phyloP scores from a whole-genome alignment of 441 rosid species.

The Aleurites moluccanus region DNA sequence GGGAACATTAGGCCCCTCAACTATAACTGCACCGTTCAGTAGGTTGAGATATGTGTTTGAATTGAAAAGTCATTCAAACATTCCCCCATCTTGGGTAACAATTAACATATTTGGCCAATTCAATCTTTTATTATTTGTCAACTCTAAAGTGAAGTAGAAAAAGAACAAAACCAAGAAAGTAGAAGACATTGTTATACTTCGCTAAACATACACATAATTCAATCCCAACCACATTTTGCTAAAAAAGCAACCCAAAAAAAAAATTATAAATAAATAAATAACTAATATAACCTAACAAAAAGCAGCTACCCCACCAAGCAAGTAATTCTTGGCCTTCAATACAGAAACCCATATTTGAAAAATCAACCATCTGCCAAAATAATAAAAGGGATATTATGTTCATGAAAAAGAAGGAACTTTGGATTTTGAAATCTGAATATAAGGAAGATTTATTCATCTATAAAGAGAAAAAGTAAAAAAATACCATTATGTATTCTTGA shows the following conservation, averaged over 20 bases:
- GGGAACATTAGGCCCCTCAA: constrained; percentile 31
- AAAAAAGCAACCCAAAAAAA: neutral
- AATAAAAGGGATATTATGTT: neutral
- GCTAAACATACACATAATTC: constrained; percentile 22
- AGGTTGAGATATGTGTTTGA: neutral
- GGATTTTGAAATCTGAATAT: neutral
- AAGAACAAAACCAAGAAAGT: constrained; percentile 16
- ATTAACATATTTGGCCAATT: constrained; percentile 18
- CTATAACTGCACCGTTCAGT: constrained; percentile 25
- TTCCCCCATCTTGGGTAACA: constrained; percentile 20
- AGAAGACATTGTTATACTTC: constrained; percentile 34
- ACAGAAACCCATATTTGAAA: constrained; percentile 23
- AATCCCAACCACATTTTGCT: constrained; percentile 20
- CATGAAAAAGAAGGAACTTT: neutral
- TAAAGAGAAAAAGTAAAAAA: neutral
- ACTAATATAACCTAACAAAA: constrained; percentile 4
- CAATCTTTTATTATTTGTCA: constrained; percentile 21
- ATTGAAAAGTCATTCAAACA: constrained; percentile 23
- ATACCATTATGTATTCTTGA: constrained; percentile 52
- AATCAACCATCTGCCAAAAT: constrained; percentile 48
- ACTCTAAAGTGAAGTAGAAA: constrained; percentile 13
- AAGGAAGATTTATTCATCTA: neutral
- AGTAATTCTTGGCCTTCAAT: constrained; percentile 30
- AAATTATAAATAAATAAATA: too few species aligned
- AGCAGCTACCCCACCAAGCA: constrained; percentile 23